Percentiles rank a stretch among this genome's conserved stretches.
Evolutionary conservation across 2,329 filamentous ascomycete species (phyloP).

Genomic region (Trichophyton equinum): DNA sequence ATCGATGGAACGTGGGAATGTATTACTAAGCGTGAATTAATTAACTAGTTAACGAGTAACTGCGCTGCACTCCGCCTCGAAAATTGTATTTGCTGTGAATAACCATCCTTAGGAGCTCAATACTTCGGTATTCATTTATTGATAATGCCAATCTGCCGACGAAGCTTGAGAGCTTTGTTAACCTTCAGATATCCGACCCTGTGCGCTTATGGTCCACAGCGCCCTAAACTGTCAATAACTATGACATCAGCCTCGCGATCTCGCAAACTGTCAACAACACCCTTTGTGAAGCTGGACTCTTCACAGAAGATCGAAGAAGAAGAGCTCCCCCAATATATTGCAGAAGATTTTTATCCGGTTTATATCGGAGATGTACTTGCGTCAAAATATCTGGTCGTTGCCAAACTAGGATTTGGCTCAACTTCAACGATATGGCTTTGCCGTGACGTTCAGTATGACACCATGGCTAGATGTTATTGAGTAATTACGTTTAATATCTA

Average conservation of each 20-base stretch:
- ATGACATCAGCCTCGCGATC: not conserved
- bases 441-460: conserved; percentile 7
- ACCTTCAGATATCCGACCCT: not conserved
- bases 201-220: not conserved
- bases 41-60: too few species aligned
- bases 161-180: not conserved
- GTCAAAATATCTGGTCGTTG: conserved; percentile 11
- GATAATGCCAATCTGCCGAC: not conserved
- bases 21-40: too few species aligned
- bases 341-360: conserved; percentile 7
- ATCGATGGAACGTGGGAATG: too few species aligned
- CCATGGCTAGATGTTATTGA: too few species aligned
- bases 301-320: conserved; percentile 9
- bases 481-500: not conserved
- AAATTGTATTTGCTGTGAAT: not conserved
- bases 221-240: not conserved
- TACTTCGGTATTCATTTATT: not conserved
- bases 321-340: conserved; percentile 2
- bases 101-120: not conserved
- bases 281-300: not conserved
- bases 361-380: conserved; percentile 5
- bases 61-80: too few species aligned
- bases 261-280: not conserved
- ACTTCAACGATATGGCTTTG: conserved; percentile 16
- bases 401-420: conserved; percentile 15